Conservation (phyloP, 192 early-diverging fungal species). For the Rhizoclosmatium sp. region DNA sequence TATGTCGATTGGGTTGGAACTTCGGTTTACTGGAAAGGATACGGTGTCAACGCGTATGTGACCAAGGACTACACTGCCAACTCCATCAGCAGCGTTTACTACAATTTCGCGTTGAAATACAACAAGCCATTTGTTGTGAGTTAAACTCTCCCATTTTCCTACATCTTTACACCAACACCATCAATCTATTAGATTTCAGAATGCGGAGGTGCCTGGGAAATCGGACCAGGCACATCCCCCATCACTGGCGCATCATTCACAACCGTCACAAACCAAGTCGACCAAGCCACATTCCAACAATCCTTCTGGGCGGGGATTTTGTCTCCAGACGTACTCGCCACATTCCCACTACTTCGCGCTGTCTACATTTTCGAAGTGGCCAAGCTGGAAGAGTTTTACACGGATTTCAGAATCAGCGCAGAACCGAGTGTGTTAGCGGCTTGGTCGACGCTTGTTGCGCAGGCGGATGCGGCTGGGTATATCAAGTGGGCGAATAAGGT, state of each 20-base stretch:
- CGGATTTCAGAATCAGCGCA: conserved; percentile 18
- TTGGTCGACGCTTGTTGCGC: not conserved
- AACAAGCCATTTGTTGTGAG: conserved; percentile 21
- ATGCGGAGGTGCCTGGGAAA: conserved; percentile 28
- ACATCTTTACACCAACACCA: not conserved
- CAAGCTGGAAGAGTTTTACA: conserved; percentile 33
- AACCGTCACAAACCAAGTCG: not conserved
- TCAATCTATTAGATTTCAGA: conserved; percentile 32
- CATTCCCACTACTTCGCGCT: not conserved
- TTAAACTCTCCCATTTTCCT: not conserved
- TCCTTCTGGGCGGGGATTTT: conserved; percentile 17
- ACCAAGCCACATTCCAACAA: conserved; percentile 15
- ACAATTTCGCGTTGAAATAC: not conserved
- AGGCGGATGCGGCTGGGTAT: not conserved
- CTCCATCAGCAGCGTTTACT: not conserved
- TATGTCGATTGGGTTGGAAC: conserved; percentile 32
- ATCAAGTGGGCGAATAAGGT: conserved; percentile 17
- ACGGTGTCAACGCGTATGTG: conserved; percentile 2
- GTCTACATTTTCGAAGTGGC: conserved; percentile 33
- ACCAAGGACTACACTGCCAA: not conserved
- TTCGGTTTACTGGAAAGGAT: conserved; percentile 35
- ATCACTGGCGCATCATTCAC: conserved; percentile 12
- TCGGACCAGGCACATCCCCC: conserved; percentile 11
- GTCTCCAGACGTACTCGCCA: conserved; percentile 5
- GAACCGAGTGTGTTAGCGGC: not conserved